Percentiles rank a stretch among this genome's conserved stretches.
phyloP scores from a whole-genome alignment of 2,329 filamentous ascomycete species.

The Exophiala sideris region DNA sequence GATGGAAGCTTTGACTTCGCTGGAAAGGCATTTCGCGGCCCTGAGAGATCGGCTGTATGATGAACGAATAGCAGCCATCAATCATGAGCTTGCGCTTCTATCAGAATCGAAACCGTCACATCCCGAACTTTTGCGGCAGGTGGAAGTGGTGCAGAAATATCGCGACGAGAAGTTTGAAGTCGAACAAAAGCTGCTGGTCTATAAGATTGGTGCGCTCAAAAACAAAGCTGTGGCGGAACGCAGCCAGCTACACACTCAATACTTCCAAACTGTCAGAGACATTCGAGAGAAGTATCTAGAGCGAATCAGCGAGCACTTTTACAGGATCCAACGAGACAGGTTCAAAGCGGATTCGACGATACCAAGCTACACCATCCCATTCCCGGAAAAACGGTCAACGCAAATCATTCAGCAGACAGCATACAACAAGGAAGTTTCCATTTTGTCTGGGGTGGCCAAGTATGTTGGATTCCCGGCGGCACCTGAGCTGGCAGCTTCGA shows the following conservation, averaged over 20 bases:
- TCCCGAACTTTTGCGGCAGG: conserved; percentile 85
- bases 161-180: conserved; percentile 75
- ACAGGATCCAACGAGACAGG: conserved; percentile 85
- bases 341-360: conserved; percentile 73
- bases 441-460: conserved; percentile 86
- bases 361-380: conserved; percentile 76
- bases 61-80: conserved; percentile 78
- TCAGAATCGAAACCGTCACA: conserved; percentile 64
- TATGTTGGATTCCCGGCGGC: conserved; percentile 95
- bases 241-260: conserved; percentile 84
- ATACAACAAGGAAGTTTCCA: conserved; percentile 92
- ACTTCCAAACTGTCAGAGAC: conserved; percentile 81
- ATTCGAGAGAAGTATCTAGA: conserved; percentile 76
- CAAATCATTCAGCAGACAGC: conserved; percentile 81
- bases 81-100: conserved; percentile 62
- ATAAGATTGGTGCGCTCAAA: conserved; percentile 69
- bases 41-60: conserved; percentile 81
- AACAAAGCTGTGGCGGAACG: conserved; percentile 75
- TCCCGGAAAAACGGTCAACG: conserved; percentile 71
- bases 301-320: conserved; percentile 82
- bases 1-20: conserved; percentile 71
- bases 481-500: conserved; percentile 74
- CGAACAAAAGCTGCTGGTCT: conserved; percentile 69
- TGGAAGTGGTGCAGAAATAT: conserved; percentile 78
- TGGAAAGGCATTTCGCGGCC: conserved; percentile 84